Evolutionary conservation across 148 eudicot species (phyloP).

Genomic region (Tetragonia tetragonoides): DNA sequence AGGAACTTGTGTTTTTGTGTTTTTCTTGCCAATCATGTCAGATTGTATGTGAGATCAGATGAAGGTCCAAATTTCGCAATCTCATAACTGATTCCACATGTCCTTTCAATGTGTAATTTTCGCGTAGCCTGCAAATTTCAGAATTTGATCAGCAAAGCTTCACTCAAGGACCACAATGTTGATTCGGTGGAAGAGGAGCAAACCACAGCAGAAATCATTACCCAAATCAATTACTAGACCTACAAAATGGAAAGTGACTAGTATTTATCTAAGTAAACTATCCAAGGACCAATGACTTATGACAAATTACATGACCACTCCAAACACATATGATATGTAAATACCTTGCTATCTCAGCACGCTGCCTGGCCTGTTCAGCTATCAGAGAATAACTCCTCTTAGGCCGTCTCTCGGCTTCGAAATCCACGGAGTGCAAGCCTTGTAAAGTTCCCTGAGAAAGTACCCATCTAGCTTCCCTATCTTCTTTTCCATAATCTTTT

Average conservation of each 20-base stretch:
- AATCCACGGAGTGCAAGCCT: conserved; percentile 39
- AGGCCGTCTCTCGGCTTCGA: conserved; percentile 29
- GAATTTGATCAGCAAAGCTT: background rate
- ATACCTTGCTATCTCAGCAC: conserved; percentile 77
- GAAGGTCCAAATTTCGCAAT: conserved; percentile 53
- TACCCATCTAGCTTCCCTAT: conserved; percentile 56
- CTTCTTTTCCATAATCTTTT: conserved; percentile 59
- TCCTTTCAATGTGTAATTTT: conserved; percentile 52
- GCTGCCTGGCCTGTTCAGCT: conserved; percentile 68
- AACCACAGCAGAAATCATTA: background rate
- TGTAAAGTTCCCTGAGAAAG: conserved; percentile 54
- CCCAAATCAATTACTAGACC: background rate
- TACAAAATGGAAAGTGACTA: background rate
- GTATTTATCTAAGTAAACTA: background rate
- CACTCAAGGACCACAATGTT: background rate
- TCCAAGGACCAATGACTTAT: background rate
- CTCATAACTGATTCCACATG: conserved; percentile 59
- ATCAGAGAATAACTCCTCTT: conserved; percentile 40
- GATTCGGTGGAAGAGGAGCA: background rate
- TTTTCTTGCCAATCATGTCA: conserved; percentile 21
- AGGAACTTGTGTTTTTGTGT: background rate
- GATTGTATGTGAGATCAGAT: conserved; percentile 46
- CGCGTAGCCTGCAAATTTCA: conserved; percentile 51
- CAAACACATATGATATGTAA: background rate
- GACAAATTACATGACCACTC: background rate